These are phyloP conservation scores for Drechslerella stenobrocha DNA, from an alignment of 2,329 filamentous ascomycete genomes.

Conservation along the genomic window DNA sequence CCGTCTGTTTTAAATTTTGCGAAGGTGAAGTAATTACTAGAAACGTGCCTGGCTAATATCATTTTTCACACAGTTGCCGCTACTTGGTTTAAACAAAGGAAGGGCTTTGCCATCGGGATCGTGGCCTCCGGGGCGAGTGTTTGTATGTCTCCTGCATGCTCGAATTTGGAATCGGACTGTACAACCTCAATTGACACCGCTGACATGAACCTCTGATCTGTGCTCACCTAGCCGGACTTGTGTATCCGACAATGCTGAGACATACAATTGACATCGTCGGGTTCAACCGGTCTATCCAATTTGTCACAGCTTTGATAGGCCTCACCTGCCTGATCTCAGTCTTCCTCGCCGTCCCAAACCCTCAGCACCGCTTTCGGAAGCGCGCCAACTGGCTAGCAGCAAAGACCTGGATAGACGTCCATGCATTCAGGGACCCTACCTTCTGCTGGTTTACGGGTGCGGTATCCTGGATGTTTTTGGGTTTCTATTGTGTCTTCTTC, in stretches of 20 bases:
- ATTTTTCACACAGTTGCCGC: constrained; percentile 23
- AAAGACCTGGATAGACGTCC: constrained; percentile 34
- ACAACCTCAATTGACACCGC: not conserved
- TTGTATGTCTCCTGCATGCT: constrained; percentile 16
- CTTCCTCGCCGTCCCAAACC: constrained; percentile 35
- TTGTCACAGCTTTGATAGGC: constrained; percentile 15
- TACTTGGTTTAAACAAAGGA: constrained; percentile 47
- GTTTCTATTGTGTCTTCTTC: constrained; percentile 46
- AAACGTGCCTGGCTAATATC: too few relatives aligned
- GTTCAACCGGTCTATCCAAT: constrained; percentile 32
- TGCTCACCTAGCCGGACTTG: constrained; percentile 34
- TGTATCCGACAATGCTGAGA: constrained; percentile 43
- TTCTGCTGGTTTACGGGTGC: constrained; percentile 42
- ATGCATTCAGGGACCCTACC: constrained; percentile 30
- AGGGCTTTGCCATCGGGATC: constrained; percentile 43
- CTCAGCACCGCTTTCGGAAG: constrained; percentile 30
- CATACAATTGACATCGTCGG: constrained; percentile 31
- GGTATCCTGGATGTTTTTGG: constrained; percentile 43
- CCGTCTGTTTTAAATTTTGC: too few relatives aligned
- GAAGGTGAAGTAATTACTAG: too few relatives aligned
- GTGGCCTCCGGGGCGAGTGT: constrained; percentile 40
- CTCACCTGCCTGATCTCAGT: constrained; percentile 38
- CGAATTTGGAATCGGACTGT: too few relatives aligned
- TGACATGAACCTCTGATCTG: too few relatives aligned
- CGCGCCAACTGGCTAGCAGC: constrained; percentile 19